Base-by-base conservation (phyloP, 768 basidiomycete genomes). In the Omphalotus guepiniiformis region DNA sequence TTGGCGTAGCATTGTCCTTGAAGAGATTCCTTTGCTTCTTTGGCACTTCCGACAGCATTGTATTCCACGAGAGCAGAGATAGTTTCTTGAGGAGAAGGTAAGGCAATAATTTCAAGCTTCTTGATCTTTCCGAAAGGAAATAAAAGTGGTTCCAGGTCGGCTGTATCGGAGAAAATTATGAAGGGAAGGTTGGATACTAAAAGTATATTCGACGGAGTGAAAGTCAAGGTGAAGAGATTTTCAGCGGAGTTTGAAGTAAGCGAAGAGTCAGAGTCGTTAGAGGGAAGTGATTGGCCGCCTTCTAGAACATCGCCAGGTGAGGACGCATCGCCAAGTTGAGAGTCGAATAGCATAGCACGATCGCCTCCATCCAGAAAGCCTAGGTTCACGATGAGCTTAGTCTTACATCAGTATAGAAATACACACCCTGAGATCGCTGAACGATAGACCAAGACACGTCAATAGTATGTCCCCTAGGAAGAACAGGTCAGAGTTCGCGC, bases 381-480 rank as follows among this genome's bases (percentile, higher is more conserved):
- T 88, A 51, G 3, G 11, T 6, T 21, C 29, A 7, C 23, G 7
- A 8, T 32, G 15, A 44, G 13, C 11, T 26, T 19, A 1, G 42
- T 27, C 23, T 7, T 22, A 16, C 51, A 42, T 19, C 19, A 8
- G 16, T 13, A 40, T 29, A 30, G 9, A 4, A 53, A 48, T 16
- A 27, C 34, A n/a, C 32, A 85, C 87, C 88, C 74, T 85, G 82
- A 52, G 88, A 91, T 37, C 88, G 85, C 54, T 91, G 88, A 29
- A 91, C 88, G 19, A 91, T 88, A 15, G 88, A 88, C 88, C 88
- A 91, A 5, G 88, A 89, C 42, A 91, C 78, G 59, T 91, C 88
- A 38, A 91, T 78, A 16, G 75, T 72, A 57, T 89, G 83, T 6
- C 87, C 85, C 58, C 85, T 89, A 40, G 11, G 27, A 30, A 34